Evolutionary conservation across 768 basidiomycete species (phyloP).

Genomic region (Mycena venus): DNA sequence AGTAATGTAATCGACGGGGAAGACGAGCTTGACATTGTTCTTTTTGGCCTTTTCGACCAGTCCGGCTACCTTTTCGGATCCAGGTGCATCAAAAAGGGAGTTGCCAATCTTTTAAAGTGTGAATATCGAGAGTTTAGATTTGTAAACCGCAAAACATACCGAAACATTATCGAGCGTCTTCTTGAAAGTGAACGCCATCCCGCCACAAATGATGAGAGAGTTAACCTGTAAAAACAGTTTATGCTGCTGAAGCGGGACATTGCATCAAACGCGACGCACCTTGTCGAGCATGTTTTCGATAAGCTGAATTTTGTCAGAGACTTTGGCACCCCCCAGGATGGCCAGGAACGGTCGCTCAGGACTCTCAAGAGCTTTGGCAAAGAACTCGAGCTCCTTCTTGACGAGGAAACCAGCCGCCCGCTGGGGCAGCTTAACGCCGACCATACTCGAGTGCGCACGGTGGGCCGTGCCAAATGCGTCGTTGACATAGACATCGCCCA

Average conservation of each 20-base stretch:
- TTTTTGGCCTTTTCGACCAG: conserved; percentile 93
- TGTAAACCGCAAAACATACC: conserved; percentile 53
- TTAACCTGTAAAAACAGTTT: conserved; percentile 78
- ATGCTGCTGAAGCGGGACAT: background rate
- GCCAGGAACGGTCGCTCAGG: conserved; percentile 98
- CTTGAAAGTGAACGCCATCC: conserved; percentile 99
- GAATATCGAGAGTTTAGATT: background rate
- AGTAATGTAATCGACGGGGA: conserved; percentile 95
- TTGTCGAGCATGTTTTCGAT: conserved; percentile 99
- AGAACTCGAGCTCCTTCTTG: conserved; percentile 99
- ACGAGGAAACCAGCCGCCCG: conserved; percentile 96
- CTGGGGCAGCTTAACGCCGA: conserved; percentile 93
- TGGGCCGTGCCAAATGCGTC: conserved; percentile 99
- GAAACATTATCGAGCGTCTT: conserved; percentile 87
- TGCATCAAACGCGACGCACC: conserved; percentile 54
- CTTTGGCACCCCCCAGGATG: conserved; percentile 98
- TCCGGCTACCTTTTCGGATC: conserved; percentile 85
- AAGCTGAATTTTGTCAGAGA: conserved; percentile 98
- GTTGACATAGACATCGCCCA: conserved; percentile 98
- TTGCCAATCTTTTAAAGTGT: conserved; percentile 80
- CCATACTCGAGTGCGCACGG: conserved; percentile 98
- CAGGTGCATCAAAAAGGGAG: conserved; percentile 93
- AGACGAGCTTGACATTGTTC: conserved; percentile 93
- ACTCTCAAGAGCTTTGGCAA: conserved; percentile 95
- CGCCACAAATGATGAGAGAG: conserved; percentile 95